Evolutionary conservation across 305 asterid species (phyloP).

Genomic region (Fraxinus paxiana): DNA sequence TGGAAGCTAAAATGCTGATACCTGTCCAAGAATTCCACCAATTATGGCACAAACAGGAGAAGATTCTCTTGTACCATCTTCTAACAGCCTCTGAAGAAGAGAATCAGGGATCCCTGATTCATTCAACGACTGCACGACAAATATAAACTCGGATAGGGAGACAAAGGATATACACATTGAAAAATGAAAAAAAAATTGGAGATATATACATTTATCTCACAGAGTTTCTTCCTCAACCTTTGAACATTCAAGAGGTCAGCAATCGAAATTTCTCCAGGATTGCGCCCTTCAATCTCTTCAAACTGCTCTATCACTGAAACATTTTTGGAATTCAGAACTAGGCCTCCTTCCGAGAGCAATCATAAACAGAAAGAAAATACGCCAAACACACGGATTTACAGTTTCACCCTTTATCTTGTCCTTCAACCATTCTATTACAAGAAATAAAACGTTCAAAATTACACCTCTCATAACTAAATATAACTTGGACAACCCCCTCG

Average conservation of each 20-base stretch:
- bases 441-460: not conserved
- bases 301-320: slow-evolving; percentile 73
- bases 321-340: not conserved
- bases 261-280: slow-evolving; percentile 64
- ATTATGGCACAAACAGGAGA: slow-evolving; percentile 88
- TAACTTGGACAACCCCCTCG: slow-evolving; percentile 71
- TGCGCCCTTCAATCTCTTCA: slow-evolving; percentile 69
- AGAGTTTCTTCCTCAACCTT: slow-evolving; percentile 62
- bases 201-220: slow-evolving; percentile 55
- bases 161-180: not conserved
- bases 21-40: slow-evolving; percentile 98
- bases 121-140: slow-evolving; percentile 41
- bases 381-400: not conserved
- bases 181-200: not conserved
- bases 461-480: slow-evolving; percentile 85
- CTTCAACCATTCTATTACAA: not conserved
- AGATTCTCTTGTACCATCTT: slow-evolving; percentile 55
- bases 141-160: slow-evolving; percentile 8
- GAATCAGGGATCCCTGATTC: slow-evolving; percentile 77
- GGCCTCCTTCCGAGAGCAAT: not conserved
- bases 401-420: not conserved
- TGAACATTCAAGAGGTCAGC: slow-evolving; percentile 60
- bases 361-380: not conserved
- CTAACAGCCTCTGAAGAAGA: slow-evolving; percentile 66
- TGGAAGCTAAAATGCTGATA: not conserved